phyloP scores from a whole-genome alignment of 345 rosid species.

The Populus tremula region DNA sequence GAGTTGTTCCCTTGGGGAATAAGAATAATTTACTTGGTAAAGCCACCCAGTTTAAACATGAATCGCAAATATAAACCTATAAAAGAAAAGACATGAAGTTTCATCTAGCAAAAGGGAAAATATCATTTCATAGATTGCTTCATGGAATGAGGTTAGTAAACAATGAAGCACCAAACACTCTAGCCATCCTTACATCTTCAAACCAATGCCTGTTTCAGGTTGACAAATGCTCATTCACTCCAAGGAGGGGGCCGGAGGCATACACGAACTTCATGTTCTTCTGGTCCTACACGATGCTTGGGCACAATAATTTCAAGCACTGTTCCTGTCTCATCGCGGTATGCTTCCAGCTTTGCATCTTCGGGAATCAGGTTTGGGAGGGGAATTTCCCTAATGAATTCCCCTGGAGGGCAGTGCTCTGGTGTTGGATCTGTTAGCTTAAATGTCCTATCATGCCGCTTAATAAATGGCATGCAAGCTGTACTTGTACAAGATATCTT shows the following conservation, averaged over 20 bases:
- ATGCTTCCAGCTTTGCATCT: conserved; percentile 83
- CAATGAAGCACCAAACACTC: conserved; percentile 37
- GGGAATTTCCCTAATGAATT: conserved; percentile 69
- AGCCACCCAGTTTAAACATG: not conserved
- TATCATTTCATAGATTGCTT: conserved; percentile 38
- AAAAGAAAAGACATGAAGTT: not conserved
- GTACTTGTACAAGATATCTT: conserved; percentile 80
- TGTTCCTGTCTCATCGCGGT: conserved; percentile 64
- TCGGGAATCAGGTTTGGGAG: conserved; percentile 80
- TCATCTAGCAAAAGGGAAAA: conserved; percentile 17
- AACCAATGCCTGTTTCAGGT: conserved; percentile 32
- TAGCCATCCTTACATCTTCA: conserved; percentile 25
- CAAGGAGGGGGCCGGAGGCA: conserved; percentile 63
- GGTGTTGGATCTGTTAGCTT: conserved; percentile 87
- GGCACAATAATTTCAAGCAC: conserved; percentile 77
- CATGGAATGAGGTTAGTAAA: conserved; percentile 37
- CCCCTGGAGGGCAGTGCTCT: conserved; percentile 95
- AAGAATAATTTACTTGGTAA: not conserved
- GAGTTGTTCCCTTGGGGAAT: not conserved
- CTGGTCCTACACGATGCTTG: conserved; percentile 71
- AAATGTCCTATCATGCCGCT: conserved; percentile 75
- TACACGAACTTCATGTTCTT: conserved; percentile 89
- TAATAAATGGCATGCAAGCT: conserved; percentile 67
- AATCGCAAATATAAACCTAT: not conserved
- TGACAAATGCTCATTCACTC: conserved; percentile 41